These are phyloP conservation scores for Castanopsis chinensis DNA, from an alignment of 306 rosid genomes.

Conservation along the genomic window DNA sequence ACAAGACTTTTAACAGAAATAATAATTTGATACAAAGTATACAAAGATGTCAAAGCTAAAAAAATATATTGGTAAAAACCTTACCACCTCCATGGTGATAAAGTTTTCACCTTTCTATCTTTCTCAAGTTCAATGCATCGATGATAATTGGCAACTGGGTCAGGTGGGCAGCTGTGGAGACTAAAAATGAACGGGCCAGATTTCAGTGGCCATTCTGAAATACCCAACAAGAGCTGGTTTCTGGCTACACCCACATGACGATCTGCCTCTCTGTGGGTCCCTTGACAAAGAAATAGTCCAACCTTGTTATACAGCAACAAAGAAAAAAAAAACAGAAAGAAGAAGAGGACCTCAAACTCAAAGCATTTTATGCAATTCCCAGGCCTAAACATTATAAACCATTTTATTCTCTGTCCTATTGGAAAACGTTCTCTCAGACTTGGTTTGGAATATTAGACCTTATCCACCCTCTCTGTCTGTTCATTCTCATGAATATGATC, in stretches of 20 bases:
- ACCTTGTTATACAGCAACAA: background rate
- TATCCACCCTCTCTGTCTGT: no score
- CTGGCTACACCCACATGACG: constrained; percentile 38
- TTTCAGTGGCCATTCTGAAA: constrained; percentile 42
- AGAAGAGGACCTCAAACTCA: no score
- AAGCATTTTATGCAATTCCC: no score
- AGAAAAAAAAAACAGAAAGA: no score
- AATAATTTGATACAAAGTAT: no score
- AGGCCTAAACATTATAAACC: background rate
- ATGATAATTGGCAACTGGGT: background rate
- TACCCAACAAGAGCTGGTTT: constrained; percentile 36
- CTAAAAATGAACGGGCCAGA: constrained; percentile 7
- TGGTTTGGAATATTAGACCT: no score
- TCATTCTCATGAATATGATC: no score
- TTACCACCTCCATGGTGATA: background rate
- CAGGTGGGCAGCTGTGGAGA: constrained; percentile 5
- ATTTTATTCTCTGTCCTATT: background rate
- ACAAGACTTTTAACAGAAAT: no score
- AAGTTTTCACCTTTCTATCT: background rate
- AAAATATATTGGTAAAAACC: background rate
- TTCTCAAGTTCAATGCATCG: background rate
- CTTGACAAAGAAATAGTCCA: constrained; percentile 1
- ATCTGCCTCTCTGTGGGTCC: constrained; percentile 39
- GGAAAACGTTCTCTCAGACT: no score
- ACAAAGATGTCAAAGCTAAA: background rate